phyloP scores from a whole-genome alignment of 1,284 basidiomycete genomes.

The Phlebopus sp. region DNA sequence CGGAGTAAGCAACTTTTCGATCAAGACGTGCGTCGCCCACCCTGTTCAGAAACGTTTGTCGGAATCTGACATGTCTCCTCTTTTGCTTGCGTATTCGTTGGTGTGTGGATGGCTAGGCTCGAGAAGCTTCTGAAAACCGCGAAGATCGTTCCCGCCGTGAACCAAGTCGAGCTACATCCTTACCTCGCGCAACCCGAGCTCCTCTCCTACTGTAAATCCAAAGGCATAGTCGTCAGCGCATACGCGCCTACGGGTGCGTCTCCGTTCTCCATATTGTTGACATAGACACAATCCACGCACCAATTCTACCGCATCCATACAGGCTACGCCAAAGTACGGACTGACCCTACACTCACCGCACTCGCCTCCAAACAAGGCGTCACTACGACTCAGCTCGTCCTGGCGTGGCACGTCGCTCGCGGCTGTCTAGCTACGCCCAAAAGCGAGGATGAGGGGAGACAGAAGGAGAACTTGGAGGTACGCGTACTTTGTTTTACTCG shows the following conservation, averaged over 20 bases:
- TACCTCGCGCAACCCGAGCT: slow-evolving; percentile 55
- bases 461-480: slow-evolving; percentile 47
- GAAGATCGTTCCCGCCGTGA: slow-evolving; percentile 52
- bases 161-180: slow-evolving; percentile 66
- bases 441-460: slow-evolving; percentile 45
- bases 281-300: background rate
- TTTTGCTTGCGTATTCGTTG: background rate
- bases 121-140: slow-evolving; percentile 7
- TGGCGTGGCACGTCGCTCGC: slow-evolving; percentile 50
- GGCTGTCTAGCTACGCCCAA: slow-evolving; percentile 46
- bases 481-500: slow-evolving; percentile 1
- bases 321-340: slow-evolving; percentile 13
- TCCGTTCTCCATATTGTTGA: background rate
- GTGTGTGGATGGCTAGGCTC: slow-evolving; percentile 1
- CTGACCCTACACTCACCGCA: slow-evolving; percentile 32
- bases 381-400: slow-evolving; percentile 49
- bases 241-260: slow-evolving; percentile 61
- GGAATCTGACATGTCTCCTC: too few species aligned
- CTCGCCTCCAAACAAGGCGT: slow-evolving; percentile 47
- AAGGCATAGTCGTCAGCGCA: slow-evolving; percentile 63
- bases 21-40: slow-evolving; percentile 46
- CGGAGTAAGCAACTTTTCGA: slow-evolving; percentile 69
- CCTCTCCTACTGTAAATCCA: slow-evolving; percentile 50
- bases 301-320: background rate
- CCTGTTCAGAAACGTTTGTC: too few species aligned